Conservation (phyloP, 495 filamentous ascomycete genomes). For the Talaromyces thailandensis region DNA sequence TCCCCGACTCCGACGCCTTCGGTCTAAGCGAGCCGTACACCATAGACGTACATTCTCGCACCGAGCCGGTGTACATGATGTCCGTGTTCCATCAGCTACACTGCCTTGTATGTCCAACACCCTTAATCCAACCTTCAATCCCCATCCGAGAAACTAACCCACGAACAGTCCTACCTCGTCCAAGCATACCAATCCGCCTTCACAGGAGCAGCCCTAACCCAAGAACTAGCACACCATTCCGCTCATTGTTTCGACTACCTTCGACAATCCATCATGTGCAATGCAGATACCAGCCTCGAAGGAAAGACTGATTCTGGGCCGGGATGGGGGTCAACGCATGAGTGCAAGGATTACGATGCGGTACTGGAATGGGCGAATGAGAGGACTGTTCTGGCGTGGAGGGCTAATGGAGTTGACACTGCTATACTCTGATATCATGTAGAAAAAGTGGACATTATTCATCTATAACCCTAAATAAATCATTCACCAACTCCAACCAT, state of each 20-base stretch:
- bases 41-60: not conserved
- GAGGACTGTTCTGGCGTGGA: slow-evolving; percentile 7
- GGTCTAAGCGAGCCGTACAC: not conserved
- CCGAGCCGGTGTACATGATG: slow-evolving; percentile 3
- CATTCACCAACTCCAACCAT: not conserved
- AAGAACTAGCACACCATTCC: slow-evolving; percentile 27
- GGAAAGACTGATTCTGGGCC: slow-evolving; percentile 31
- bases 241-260: slow-evolving; percentile 43
- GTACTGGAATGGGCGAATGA: slow-evolving; percentile 31
- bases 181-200: slow-evolving; percentile 3
- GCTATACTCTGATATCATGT: not conserved
- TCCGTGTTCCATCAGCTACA: slow-evolving; percentile 6
- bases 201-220: not conserved
- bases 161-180: not conserved
- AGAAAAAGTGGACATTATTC: not conserved
- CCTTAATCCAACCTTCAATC: not conserved
- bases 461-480: not conserved
- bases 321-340: slow-evolving; percentile 32
- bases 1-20: not conserved
- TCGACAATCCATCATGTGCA: slow-evolving; percentile 37
- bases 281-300: slow-evolving; percentile 37
- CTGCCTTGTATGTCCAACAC: slow-evolving; percentile 4
- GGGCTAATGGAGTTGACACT: not conserved
- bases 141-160: not conserved
- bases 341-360: slow-evolving; percentile 30